Conservation (phyloP, 768 basidiomycete genomes). For the Suillus spraguei region DNA sequence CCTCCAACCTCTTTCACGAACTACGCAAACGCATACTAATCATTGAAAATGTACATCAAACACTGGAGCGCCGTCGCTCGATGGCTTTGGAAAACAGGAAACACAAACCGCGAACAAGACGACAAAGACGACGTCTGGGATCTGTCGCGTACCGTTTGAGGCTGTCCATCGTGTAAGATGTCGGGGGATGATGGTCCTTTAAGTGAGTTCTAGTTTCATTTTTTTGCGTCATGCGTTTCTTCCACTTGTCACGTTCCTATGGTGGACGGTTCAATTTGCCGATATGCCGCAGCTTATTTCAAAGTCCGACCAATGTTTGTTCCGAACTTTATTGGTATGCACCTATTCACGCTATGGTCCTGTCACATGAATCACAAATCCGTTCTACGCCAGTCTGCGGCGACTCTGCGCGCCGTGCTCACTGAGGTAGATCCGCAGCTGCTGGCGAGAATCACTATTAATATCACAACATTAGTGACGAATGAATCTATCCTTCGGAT, state of each 20-base stretch:
- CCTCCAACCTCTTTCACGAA: not conserved
- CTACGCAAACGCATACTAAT: slow-evolving; percentile 5
- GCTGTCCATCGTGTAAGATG: slow-evolving; percentile 94
- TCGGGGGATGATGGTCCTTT: slow-evolving; percentile 96
- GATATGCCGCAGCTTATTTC: too few relatives aligned
- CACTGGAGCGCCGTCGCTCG: slow-evolving; percentile 87
- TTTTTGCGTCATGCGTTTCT: slow-evolving; percentile 10
- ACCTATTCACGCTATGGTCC: too few relatives aligned
- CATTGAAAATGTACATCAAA: slow-evolving; percentile 85
- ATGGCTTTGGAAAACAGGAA: slow-evolving; percentile 80
- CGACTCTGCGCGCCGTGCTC: too few relatives aligned
- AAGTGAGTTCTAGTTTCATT: slow-evolving; percentile 65
- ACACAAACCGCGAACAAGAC: slow-evolving; percentile 28
- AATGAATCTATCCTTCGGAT: too few relatives aligned
- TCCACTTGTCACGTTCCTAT: not conserved
- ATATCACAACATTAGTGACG: too few relatives aligned
- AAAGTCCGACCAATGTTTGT: too few relatives aligned
- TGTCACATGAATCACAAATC: too few relatives aligned
- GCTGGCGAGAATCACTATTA: too few relatives aligned
- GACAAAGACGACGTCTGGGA: slow-evolving; percentile 71
- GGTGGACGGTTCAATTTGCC: too few relatives aligned
- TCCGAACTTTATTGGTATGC: too few relatives aligned
- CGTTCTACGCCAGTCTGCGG: too few relatives aligned
- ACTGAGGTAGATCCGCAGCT: too few relatives aligned
- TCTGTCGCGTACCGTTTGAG: slow-evolving; percentile 90